phyloP scores from a whole-genome alignment of 495 filamentous ascomycete genomes.

The Hypoxylon lienhwacheense region DNA sequence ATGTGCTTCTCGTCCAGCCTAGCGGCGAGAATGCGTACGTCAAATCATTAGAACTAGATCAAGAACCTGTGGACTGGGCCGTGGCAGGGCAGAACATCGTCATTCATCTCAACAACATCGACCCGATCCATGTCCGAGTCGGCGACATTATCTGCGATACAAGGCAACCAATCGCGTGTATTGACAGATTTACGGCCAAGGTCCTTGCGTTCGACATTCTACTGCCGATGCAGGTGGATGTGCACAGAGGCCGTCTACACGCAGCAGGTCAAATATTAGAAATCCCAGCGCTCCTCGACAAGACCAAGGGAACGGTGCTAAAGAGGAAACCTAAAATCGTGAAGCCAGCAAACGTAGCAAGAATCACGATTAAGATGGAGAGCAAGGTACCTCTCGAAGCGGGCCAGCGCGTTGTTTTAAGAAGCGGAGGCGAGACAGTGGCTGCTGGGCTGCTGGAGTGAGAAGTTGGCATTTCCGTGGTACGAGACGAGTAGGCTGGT shows the following conservation, averaged over 20 bases:
- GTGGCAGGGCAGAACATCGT: slow-evolving; percentile 92
- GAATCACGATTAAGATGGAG: slow-evolving; percentile 69
- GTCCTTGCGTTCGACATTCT: slow-evolving; percentile 86
- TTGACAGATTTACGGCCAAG: slow-evolving; percentile 75
- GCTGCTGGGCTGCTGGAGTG: slow-evolving; percentile 85
- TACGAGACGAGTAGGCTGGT: background rate
- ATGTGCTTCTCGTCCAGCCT: slow-evolving; percentile 76
- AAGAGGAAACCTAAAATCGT: slow-evolving; percentile 88
- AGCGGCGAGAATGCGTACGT: slow-evolving; percentile 75
- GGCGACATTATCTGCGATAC: slow-evolving; percentile 84
- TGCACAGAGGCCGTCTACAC: slow-evolving; percentile 83
- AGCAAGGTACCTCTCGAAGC: slow-evolving; percentile 75
- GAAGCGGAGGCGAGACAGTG: slow-evolving; percentile 77
- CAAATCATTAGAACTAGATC: slow-evolving; percentile 75
- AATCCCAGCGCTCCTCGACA: slow-evolving; percentile 74
- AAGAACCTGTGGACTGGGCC: slow-evolving; percentile 77
- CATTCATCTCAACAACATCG: slow-evolving; percentile 83
- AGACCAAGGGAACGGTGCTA: slow-evolving; percentile 62
- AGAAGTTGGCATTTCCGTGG: background rate
- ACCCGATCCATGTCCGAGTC: slow-evolving; percentile 73
- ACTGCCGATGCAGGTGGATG: slow-evolving; percentile 83
- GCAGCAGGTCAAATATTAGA: slow-evolving; percentile 70
- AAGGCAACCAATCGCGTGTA: slow-evolving; percentile 64
- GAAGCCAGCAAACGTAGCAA: slow-evolving; percentile 69
- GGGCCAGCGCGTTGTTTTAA: slow-evolving; percentile 75